Evolutionary conservation across 176 grass and related monocot species (phyloP).

Genomic region (Zoysia pacifica): DNA sequence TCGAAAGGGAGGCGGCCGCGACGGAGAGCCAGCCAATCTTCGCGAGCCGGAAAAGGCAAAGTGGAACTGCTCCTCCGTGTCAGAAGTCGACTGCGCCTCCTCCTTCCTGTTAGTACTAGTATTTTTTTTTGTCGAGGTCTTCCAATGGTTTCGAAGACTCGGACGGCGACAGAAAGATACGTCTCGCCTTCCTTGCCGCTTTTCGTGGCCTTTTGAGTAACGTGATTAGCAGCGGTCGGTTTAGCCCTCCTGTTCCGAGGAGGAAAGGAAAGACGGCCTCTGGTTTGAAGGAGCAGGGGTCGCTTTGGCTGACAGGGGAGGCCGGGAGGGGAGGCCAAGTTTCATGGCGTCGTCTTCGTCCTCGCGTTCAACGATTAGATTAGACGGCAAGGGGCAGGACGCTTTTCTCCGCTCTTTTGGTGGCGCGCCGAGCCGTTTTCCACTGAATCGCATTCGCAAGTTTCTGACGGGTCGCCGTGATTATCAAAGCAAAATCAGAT

Average conservation of each 20-base stretch:
- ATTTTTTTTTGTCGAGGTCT: background rate
- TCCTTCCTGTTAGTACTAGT: background rate
- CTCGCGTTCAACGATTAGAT: background rate
- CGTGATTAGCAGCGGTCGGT: background rate
- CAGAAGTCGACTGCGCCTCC: background rate
- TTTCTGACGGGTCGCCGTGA: background rate
- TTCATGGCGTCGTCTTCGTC: constrained; percentile 29
- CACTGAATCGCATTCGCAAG: constrained; percentile 22
- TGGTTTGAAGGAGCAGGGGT: constrained; percentile 14
- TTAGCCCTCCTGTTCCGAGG: background rate
- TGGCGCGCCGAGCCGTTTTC: background rate
- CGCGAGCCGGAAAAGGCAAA: constrained; percentile 38
- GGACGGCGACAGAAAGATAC: background rate
- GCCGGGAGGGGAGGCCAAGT: background rate
- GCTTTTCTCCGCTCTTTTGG: constrained; percentile 10
- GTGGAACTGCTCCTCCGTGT: constrained; percentile 34
- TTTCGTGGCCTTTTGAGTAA: background rate
- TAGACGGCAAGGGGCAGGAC: background rate
- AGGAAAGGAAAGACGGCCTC: background rate
- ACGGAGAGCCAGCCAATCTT: constrained; percentile 14
- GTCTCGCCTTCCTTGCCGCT: no score
- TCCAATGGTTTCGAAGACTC: constrained; percentile 31
- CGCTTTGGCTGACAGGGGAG: background rate
- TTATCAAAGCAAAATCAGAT: background rate
- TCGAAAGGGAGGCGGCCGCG: constrained; percentile 14